These are phyloP conservation scores for Trifolium pratense DNA, from an alignment of 306 rosid species.

Conservation along the genomic window DNA sequence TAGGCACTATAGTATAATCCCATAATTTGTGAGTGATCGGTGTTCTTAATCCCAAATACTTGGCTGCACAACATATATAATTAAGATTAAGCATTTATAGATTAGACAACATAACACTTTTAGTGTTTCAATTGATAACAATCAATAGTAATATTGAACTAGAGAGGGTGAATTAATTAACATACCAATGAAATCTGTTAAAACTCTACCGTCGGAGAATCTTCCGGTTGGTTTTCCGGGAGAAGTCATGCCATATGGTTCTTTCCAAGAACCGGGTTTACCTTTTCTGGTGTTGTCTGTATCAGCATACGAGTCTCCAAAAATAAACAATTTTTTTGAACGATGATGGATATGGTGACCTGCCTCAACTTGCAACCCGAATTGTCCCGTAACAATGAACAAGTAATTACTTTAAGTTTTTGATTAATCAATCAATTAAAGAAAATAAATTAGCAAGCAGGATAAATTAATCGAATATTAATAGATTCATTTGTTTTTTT, in stretches of 20 bases:
- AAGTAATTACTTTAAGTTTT: neutral
- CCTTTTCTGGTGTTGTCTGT: conserved; percentile 1
- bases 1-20: conserved; percentile 5
- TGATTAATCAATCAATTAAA: neutral
- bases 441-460: neutral
- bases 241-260: conserved; percentile 32
- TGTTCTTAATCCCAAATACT: neutral
- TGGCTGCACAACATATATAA: conserved; percentile 4
- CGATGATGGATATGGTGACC: neutral
- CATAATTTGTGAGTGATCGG: conserved; percentile 40
- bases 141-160: neutral
- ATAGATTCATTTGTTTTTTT: no score
- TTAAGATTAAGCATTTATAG: neutral
- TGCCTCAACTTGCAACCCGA: conserved; percentile 29
- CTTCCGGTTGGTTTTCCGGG: conserved; percentile 40
- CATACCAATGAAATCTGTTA: conserved; percentile 35
- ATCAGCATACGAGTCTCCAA: conserved; percentile 46
- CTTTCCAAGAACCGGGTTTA: conserved; percentile 19
- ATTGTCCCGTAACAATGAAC: neutral
- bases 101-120: neutral
- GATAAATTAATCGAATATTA: neutral
- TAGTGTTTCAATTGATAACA: neutral
- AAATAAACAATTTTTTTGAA: conserved; percentile 36
- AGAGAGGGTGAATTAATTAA: neutral
- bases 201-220: conserved; percentile 40